phyloP scores from a whole-genome alignment of 2,329 filamentous ascomycete species.

The Ophiostoma piceae region DNA sequence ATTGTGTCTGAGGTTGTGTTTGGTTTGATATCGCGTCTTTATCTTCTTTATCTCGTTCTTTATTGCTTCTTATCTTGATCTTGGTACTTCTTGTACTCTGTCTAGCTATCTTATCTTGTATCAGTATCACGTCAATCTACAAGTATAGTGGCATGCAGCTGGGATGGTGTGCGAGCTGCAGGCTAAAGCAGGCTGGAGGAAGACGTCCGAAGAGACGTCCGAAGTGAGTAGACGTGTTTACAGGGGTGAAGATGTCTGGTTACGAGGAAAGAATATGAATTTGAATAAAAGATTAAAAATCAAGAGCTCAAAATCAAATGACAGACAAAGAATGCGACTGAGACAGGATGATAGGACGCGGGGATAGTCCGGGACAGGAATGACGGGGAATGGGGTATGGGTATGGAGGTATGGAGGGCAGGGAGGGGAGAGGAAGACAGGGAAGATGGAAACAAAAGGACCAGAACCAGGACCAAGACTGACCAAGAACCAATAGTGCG shows the following conservation, averaged over 20 bases:
- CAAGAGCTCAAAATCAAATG: not conserved
- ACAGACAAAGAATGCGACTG: not conserved
- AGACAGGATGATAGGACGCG: not conserved
- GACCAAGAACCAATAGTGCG: not conserved
- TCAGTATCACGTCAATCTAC: not conserved
- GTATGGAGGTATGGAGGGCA: no score
- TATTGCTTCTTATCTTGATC: not conserved
- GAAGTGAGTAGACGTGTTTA: not conserved
- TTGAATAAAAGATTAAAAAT: not conserved
- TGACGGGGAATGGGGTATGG: not conserved
- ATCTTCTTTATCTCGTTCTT: no score
- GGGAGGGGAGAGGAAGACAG: not conserved
- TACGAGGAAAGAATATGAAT: not conserved
- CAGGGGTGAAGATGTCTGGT: not conserved
- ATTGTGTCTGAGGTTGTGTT: not conserved
- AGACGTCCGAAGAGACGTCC: not conserved
- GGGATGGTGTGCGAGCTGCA: slow-evolving; percentile 5
- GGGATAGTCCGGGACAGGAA: not conserved
- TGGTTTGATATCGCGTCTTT: not conserved
- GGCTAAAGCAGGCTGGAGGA: not conserved
- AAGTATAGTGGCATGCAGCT: slow-evolving; percentile 6
- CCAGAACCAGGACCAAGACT: not conserved
- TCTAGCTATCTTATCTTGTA: not conserved
- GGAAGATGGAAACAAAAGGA: not conserved
- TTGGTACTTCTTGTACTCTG: not conserved